These are phyloP conservation scores for Seiridium cupressi DNA, from an alignment of 2,329 filamentous ascomycete species.

Conservation along the genomic window DNA sequence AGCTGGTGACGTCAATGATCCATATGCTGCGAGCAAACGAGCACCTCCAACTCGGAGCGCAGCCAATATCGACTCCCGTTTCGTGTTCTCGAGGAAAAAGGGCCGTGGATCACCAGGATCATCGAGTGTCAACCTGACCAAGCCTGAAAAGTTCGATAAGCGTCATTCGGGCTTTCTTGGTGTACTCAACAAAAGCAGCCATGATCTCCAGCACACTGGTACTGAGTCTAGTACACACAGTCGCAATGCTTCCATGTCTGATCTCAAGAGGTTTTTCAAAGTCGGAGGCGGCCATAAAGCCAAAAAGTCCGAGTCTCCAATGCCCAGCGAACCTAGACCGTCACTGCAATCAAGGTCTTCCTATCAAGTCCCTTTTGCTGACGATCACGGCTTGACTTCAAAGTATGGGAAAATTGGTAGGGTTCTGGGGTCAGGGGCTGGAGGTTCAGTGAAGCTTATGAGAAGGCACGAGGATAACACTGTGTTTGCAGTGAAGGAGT, in stretches of 20 bases:
- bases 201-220: slow-evolving; percentile 44
- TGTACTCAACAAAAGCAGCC: slow-evolving; percentile 30
- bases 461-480: slow-evolving; percentile 89
- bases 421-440: slow-evolving; percentile 89
- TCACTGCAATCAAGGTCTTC: slow-evolving; percentile 48
- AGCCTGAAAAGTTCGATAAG: slow-evolving; percentile 46
- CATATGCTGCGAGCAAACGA: slow-evolving; percentile 80
- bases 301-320: slow-evolving; percentile 66
- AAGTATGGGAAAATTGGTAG: slow-evolving; percentile 97
- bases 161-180: slow-evolving; percentile 45
- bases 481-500: slow-evolving; percentile 97
- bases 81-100: slow-evolving; percentile 79
- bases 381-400: slow-evolving; percentile 85
- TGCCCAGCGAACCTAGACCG: slow-evolving; percentile 49
- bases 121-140: slow-evolving; percentile 50
- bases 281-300: slow-evolving; percentile 68
- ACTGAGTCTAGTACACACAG: slow-evolving; percentile 48
- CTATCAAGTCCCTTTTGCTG: slow-evolving; percentile 80
- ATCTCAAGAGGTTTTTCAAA: slow-evolving; percentile 95
- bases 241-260: slow-evolving; percentile 81
- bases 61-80: slow-evolving; percentile 70
- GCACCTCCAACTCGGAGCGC: slow-evolving; percentile 66
- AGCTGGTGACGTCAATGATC: slow-evolving; percentile 76
- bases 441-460: slow-evolving; percentile 91
- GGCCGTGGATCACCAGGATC: slow-evolving; percentile 56